Base-by-base conservation (phyloP, 768 basidiomycete species). In the Phlebiopsis flavidoalba region DNA sequence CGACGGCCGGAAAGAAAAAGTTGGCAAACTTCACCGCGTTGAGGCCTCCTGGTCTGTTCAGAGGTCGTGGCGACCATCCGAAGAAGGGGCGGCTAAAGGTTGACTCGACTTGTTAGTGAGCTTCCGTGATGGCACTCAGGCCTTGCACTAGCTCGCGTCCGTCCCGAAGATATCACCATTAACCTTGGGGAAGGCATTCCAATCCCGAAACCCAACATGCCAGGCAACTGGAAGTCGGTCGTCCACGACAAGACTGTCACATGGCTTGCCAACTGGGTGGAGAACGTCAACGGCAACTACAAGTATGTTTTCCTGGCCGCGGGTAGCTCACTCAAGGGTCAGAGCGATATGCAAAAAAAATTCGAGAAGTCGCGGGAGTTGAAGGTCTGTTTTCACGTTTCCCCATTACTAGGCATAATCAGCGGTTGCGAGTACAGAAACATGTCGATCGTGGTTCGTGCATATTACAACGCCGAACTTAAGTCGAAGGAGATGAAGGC, bases 271-370 rank as follows among this genome's bases (percentile, higher is more conserved):
- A 95, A 91, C 59, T 99, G 97, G 97, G 95, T 94, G 50, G 97
- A 98, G 74, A 99, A 99, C 70, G 87, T 98, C 75, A 98, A 98
- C 69, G 85, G 87, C 62, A 92, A 89, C 70, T 87, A 91, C 74
- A 98, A 98, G 76, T 99, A 99, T 70, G 97, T 99, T 58, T 98
- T 98, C 81, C 75, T 98, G 64, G 93, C 97, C 7, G 92, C 97
- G n/a, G 94, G 93, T 46, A 96, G 93, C 68, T 95, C 95, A 8
- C 81, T 98, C 69, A 99, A 99, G 75, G 97, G 97, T 47, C 95
- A 98, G 75, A 95, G 93, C 71, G 97, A 99, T 76, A 91, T 95
- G 88, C 77, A 82, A 59, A 99, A 99, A 76, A 99, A 99, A 76
- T 99, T 98, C 65, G 97, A 99, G 76, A 98, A 98, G 74, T 93